These are phyloP conservation scores for Collybiopsis confluens DNA, from an alignment of 768 basidiomycete genomes.

Conservation along the genomic window DNA sequence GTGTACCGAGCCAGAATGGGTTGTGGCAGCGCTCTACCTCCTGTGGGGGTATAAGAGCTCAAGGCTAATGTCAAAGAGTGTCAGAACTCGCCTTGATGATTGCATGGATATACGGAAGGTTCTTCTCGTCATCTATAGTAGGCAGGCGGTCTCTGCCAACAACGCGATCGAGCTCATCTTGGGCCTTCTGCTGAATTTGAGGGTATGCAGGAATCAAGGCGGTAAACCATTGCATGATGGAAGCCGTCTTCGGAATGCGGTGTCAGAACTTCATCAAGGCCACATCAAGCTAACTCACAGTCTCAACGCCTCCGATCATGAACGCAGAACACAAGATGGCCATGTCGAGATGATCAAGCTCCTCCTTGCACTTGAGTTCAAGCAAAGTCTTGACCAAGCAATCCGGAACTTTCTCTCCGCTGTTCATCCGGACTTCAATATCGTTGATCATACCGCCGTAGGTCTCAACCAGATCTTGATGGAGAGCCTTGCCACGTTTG, in stretches of 20 bases:
- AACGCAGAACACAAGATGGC: slow-evolving; percentile 35
- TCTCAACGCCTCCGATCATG: slow-evolving; percentile 43
- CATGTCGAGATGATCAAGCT: slow-evolving; percentile 34
- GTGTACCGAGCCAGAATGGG: slow-evolving; percentile 27
- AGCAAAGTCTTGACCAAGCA: slow-evolving; percentile 39
- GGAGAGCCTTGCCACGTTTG: slow-evolving; percentile 33
- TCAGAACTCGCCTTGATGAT: slow-evolving; percentile 18
- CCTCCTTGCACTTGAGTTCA: slow-evolving; percentile 26
- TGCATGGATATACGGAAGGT: slow-evolving; percentile 23
- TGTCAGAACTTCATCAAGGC: no score
- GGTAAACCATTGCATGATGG: slow-evolving; percentile 30
- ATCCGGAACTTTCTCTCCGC: slow-evolving; percentile 35
- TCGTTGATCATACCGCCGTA: slow-evolving; percentile 36
- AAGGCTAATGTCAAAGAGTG: no score
- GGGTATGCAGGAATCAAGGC: slow-evolving; percentile 25
- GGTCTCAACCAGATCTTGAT: slow-evolving; percentile 29
- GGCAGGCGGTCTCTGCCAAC: slow-evolving; percentile 26
- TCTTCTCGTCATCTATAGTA: slow-evolving; percentile 16
- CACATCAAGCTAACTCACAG: slow-evolving; percentile 20
- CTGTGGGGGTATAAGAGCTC: no score
- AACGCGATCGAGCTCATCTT: slow-evolving; percentile 30
- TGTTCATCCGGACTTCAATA: slow-evolving; percentile 29
- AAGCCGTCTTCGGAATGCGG: slow-evolving; percentile 23
- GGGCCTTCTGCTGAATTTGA: slow-evolving; percentile 23
- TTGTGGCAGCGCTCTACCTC: no score